Conservation (phyloP, 1,284 basidiomycete genomes). For the Sporisorium reilianum region DNA sequence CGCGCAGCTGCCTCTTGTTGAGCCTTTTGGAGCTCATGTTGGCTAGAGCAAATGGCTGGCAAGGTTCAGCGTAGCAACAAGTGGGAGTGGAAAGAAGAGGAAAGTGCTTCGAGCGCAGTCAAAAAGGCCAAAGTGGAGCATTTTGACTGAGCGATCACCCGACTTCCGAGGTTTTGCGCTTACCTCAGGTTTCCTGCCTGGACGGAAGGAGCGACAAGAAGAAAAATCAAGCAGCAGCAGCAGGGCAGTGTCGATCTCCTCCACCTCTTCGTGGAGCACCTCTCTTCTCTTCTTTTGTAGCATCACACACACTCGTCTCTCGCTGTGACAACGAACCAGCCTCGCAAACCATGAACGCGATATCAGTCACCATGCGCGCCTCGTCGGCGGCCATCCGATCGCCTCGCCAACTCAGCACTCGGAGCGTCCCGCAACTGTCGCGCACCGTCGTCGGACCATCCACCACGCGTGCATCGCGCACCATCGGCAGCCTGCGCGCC, state of each 20-base stretch:
- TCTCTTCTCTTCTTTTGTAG: constrained; percentile 1
- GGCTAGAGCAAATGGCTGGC: background rate
- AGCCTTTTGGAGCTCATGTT: constrained; percentile 59
- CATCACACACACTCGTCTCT: background rate
- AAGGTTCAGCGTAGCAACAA: background rate
- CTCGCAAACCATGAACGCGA: constrained; percentile 16
- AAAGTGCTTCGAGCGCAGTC: background rate
- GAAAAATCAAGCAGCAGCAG: constrained; percentile 7
- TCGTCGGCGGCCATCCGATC: constrained; percentile 21
- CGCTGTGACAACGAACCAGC: background rate
- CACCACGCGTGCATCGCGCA: background rate
- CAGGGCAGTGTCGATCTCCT: background rate
- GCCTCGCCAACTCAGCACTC: constrained; percentile 12
- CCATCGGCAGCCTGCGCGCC: background rate
- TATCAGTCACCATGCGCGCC: constrained; percentile 14
- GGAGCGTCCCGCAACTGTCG: constrained; percentile 14
- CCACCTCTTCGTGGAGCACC: too few species aligned
- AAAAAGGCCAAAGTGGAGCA: too few species aligned
- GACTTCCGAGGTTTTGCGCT: constrained; percentile 35
- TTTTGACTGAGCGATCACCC: constrained; percentile 15
- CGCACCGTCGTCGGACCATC: constrained; percentile 9
- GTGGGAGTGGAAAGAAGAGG: background rate
- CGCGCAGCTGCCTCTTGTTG: constrained; percentile 62
- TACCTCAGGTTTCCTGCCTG: constrained; percentile 20
- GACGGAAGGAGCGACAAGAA: background rate